Evolutionary conservation across 2,329 filamentous ascomycete species (phyloP).

Genomic region (Coniosporium tulheliwenetii): DNA sequence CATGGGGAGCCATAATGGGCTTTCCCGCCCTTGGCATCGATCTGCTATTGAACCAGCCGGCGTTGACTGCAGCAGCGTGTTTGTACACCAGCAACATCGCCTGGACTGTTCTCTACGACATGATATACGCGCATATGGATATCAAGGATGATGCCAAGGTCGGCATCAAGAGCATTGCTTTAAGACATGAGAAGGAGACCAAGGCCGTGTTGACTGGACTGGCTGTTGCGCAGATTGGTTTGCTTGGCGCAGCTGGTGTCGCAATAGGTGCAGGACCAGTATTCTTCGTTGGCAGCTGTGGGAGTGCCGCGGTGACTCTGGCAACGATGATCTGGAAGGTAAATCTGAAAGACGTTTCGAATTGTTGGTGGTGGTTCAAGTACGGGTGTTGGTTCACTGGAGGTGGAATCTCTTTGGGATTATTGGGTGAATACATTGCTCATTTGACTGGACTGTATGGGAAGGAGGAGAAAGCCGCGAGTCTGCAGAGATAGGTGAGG

Average conservation of each 20-base stretch:
- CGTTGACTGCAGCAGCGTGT: constrained; percentile 48
- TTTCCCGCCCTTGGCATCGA: constrained; percentile 73
- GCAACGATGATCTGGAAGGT: constrained; percentile 45
- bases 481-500: no score
- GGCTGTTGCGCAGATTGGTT: constrained; percentile 50
- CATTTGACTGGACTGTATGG: neutral
- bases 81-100: constrained; percentile 67
- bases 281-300: constrained; percentile 43
- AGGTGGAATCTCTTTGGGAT: constrained; percentile 39
- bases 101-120: constrained; percentile 83
- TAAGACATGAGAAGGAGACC: constrained; percentile 63
- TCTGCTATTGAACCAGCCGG: constrained; percentile 46
- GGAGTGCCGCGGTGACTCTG: constrained; percentile 37
- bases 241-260: constrained; percentile 55
- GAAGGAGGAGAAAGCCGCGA: neutral
- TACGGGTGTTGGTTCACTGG: constrained; percentile 47
- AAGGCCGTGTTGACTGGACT: constrained; percentile 61
- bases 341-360: constrained; percentile 37
- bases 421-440: constrained; percentile 36
- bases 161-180: constrained; percentile 76
- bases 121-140: constrained; percentile 90
- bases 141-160: constrained; percentile 73
- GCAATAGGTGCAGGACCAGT: constrained; percentile 43
- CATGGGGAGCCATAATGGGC: constrained; percentile 78
- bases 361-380: constrained; percentile 51